A percentile compares a stretch with the other conserved stretches of the same genome.
These are phyloP conservation scores for Carex scoparia DNA, from an alignment of 176 grass and related monocot genomes.

Conservation along the genomic window DNA sequence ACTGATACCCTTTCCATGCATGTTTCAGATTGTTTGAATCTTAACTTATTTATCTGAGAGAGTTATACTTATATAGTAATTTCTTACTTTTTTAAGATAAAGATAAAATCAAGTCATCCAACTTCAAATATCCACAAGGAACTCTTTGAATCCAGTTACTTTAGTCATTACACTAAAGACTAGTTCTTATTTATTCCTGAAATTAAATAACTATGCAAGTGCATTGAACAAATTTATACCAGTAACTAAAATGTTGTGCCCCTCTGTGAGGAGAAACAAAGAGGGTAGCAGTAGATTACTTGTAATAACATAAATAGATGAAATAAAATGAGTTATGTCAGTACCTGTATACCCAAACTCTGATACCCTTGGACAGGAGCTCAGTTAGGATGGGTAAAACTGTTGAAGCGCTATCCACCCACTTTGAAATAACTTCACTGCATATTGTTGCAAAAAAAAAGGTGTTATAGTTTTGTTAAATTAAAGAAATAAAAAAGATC, in stretches of 20 bases:
- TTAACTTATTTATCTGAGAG: too few species aligned
- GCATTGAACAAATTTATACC: not conserved
- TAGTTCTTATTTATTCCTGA: not conserved
- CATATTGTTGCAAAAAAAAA: not conserved
- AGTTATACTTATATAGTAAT: too few species aligned
- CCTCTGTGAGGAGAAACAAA: not conserved
- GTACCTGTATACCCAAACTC: conserved; percentile 82
- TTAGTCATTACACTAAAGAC: too few species aligned
- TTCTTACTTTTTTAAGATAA: too few species aligned
- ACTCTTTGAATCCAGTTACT: too few species aligned
- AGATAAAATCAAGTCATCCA: too few species aligned
- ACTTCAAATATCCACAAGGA: too few species aligned
- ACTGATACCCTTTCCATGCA: too few species aligned
- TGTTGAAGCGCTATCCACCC: conserved; percentile 44
- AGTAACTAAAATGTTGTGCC: not conserved
- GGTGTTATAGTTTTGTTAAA: not conserved
- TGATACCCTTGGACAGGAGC: conserved; percentile 38
- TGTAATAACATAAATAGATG: not conserved
- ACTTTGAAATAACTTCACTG: conserved; percentile 36
- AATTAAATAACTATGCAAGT: not conserved
- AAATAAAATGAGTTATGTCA: not conserved
- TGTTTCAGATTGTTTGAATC: too few species aligned
- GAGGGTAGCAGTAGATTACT: not conserved
- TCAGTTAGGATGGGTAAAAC: conserved; percentile 58
- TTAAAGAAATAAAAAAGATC: too few species aligned